Evolutionary conservation across 2,329 filamentous ascomycete species (phyloP).

Genomic region (Pezicula neosporulosa): DNA sequence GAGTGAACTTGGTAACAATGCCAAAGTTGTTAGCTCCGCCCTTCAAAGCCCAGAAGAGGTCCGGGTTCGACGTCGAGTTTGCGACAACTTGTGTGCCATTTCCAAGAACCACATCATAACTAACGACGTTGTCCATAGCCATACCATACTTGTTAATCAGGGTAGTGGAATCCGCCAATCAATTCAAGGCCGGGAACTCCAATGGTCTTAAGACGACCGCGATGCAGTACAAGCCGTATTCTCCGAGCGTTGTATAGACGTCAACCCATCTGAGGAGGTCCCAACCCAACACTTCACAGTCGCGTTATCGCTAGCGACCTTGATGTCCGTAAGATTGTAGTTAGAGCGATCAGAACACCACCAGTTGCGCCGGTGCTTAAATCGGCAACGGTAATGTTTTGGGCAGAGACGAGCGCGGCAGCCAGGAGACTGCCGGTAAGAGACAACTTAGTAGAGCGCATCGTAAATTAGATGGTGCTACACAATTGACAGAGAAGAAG

Average conservation of each 20-base stretch:
- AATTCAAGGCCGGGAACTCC: slow-evolving; percentile 43
- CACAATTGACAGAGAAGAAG: no score
- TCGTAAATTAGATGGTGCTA: no score
- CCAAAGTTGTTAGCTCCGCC: slow-evolving; percentile 29
- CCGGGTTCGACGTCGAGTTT: slow-evolving; percentile 5
- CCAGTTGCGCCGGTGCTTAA: neutral
- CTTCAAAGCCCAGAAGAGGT: slow-evolving; percentile 28
- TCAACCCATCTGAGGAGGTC: neutral
- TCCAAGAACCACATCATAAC: slow-evolving; percentile 5
- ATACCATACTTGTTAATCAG: slow-evolving; percentile 27
- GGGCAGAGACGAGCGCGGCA: no score
- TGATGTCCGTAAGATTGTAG: neutral
- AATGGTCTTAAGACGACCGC: slow-evolving; percentile 41
- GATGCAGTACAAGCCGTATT: slow-evolving; percentile 21
- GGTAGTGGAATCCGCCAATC: slow-evolving; percentile 18
- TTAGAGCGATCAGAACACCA: slow-evolving; percentile 1
- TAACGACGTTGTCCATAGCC: slow-evolving; percentile 4
- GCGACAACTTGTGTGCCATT: slow-evolving; percentile 2
- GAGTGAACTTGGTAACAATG: slow-evolving; percentile 27
- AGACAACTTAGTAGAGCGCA: no score
- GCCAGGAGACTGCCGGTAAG: no score
- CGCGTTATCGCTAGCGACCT: neutral
- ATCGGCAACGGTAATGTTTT: no score
- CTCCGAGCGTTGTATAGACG: neutral
- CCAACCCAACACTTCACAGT: neutral